Evolutionary conservation across 2,329 filamentous ascomycete species (phyloP).

Genomic region (Colletotrichum orchidophilum): DNA sequence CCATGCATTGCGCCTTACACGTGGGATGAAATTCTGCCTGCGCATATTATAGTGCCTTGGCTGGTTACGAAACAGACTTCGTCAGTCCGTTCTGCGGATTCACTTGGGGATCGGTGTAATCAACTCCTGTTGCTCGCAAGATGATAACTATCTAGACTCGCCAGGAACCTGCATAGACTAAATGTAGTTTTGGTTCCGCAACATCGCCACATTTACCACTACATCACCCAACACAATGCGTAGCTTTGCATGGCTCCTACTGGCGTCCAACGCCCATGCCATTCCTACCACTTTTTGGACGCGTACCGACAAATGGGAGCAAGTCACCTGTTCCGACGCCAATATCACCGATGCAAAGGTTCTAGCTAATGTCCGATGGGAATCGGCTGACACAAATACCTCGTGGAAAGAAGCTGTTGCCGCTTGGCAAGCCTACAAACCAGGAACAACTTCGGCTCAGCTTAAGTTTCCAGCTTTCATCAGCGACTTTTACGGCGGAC

Average conservation of each 20-base stretch:
- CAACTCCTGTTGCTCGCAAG: neutral
- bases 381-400: neutral
- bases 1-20: neutral
- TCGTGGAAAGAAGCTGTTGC: slow-evolving; percentile 2
- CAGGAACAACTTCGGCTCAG: neutral
- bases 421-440: slow-evolving; percentile 2
- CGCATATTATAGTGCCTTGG: neutral
- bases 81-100: neutral
- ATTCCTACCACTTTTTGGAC: neutral
- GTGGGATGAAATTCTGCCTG: neutral
- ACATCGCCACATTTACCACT: neutral
- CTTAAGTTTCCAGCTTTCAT: slow-evolving; percentile 11
- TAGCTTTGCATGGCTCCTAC: neutral
- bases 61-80: neutral
- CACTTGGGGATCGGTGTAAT: neutral
- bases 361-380: neutral
- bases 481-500: slow-evolving; percentile 22
- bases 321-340: neutral
- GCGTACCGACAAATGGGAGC: neutral
- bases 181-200: neutral
- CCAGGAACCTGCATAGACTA: neutral
- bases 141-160: neutral
- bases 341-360: slow-evolving; percentile 26
- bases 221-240: neutral
- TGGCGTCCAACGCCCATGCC: neutral